Evolutionary conservation across 2,329 filamentous ascomycete genomes (phyloP).

Genomic region (Apiospora marii): DNA sequence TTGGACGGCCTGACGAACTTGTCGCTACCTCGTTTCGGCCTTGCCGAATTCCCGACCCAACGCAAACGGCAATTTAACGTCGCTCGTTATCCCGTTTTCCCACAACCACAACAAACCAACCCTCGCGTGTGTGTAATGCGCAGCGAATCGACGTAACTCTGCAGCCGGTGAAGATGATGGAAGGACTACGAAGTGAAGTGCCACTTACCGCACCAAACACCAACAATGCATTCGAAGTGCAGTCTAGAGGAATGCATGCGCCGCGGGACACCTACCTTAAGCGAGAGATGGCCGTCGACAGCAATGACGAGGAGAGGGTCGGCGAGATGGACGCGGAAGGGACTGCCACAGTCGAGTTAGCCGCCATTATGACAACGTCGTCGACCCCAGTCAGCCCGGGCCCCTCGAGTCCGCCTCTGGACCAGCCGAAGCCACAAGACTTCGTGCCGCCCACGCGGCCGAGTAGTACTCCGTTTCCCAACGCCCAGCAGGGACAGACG

Average conservation of each 20-base stretch:
- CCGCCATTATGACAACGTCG: conserved; percentile 54
- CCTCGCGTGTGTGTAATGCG: conserved; percentile 25
- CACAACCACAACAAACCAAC: neutral
- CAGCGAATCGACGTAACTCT: conserved; percentile 22
- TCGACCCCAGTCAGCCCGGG: conserved; percentile 65
- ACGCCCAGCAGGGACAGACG: conserved; percentile 57
- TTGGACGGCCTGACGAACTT: conserved; percentile 17
- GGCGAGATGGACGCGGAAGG: conserved; percentile 42
- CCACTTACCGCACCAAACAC: conserved; percentile 22
- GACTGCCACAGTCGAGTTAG: conserved; percentile 51
- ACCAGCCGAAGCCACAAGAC: conserved; percentile 55
- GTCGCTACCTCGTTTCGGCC: conserved; percentile 17
- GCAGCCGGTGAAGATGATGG: conserved; percentile 33
- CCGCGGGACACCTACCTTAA: conserved; percentile 39
- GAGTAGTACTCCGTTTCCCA: conserved; percentile 67
- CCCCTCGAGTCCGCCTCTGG: conserved; percentile 59
- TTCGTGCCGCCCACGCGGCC: conserved; percentile 61
- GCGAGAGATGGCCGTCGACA: conserved; percentile 37
- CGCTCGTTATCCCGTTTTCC: neutral
- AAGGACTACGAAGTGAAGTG: conserved; percentile 35
- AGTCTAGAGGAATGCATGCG: conserved; percentile 35
- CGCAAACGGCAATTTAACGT: conserved; percentile 15
- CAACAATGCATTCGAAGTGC: conserved; percentile 37
- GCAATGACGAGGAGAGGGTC: conserved; percentile 34
- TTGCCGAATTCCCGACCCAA: conserved; percentile 10